Evolutionary conservation across 352 stramenopile species (phyloP).

Genomic region (Phytophthora pisi): DNA sequence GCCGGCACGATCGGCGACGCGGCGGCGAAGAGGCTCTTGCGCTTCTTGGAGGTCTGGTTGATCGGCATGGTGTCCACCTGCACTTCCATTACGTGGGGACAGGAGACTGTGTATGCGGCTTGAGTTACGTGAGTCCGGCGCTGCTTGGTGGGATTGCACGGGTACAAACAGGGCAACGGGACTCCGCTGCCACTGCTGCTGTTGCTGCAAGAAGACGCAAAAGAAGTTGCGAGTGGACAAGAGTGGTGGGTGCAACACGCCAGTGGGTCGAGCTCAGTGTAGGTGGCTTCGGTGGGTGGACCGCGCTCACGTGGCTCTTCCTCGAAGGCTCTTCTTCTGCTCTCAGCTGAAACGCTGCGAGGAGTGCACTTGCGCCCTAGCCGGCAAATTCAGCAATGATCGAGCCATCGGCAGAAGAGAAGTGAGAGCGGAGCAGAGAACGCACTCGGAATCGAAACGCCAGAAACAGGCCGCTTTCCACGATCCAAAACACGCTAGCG

Average conservation of each 20-base stretch:
- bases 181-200: neutral
- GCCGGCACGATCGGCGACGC: constrained; percentile 20
- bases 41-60: constrained; percentile 74
- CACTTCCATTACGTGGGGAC: constrained; percentile 33
- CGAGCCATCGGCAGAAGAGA: constrained; percentile 41
- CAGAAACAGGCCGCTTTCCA: constrained; percentile 31
- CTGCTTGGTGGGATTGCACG: constrained; percentile 16
- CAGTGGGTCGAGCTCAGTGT: neutral
- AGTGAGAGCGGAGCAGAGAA: constrained; percentile 33
- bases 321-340: constrained; percentile 16
- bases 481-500: constrained; percentile 12
- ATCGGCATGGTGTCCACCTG: constrained; percentile 52
- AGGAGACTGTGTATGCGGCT: neutral
- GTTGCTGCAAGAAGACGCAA: neutral
- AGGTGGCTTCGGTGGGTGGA: neutral
- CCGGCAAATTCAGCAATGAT: constrained; percentile 70
- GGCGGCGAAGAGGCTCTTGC: constrained; percentile 53
- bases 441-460: constrained; percentile 31
- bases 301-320: constrained; percentile 21
- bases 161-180: constrained; percentile 26
- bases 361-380: constrained; percentile 51
- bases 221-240: too few species aligned
- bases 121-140: constrained; percentile 11
- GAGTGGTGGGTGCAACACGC: constrained; percentile 1
- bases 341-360: constrained; percentile 5